phyloP scores from a whole-genome alignment of 225 moss, liverwort and hornwort genomes.

The Bryum argenteum region DNA sequence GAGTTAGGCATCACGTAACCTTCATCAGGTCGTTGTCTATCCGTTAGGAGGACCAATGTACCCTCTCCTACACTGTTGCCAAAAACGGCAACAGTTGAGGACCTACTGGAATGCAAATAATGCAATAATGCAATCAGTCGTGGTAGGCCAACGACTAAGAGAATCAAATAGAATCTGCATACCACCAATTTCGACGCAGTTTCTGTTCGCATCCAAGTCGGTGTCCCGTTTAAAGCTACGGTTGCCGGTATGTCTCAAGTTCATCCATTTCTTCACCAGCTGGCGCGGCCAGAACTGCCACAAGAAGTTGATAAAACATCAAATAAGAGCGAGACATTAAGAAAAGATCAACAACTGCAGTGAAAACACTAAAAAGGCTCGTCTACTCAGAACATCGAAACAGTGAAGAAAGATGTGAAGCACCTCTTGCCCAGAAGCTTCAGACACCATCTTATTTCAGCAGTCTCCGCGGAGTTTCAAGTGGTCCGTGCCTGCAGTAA shows the following conservation, averaged over 20 bases:
- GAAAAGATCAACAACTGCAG: background rate
- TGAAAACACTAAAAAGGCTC: background rate
- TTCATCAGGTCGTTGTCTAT: no score
- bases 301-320: constrained; percentile 7
- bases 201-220: constrained; percentile 49
- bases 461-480: constrained; percentile 10
- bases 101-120: background rate
- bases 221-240: constrained; percentile 70
- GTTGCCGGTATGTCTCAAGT: constrained; percentile 72
- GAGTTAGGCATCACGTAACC: no score
- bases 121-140: constrained; percentile 4
- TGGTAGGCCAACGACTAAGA: constrained; percentile 1
- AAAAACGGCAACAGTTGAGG: no score
- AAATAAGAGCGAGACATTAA: background rate
- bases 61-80: no score
- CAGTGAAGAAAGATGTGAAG: background rate
- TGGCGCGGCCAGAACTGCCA: constrained; percentile 86
- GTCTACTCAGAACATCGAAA: background rate
- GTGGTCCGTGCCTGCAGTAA: constrained; percentile 8
- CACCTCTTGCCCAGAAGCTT: constrained; percentile 40
- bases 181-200: constrained; percentile 51
- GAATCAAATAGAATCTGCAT: constrained; percentile 22
- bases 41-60: no score
- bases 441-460: constrained; percentile 35
- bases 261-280: constrained; percentile 89